Conservation (phyloP, 2,329 filamentous ascomycete genomes). For the Colletotrichum sp. region DNA sequence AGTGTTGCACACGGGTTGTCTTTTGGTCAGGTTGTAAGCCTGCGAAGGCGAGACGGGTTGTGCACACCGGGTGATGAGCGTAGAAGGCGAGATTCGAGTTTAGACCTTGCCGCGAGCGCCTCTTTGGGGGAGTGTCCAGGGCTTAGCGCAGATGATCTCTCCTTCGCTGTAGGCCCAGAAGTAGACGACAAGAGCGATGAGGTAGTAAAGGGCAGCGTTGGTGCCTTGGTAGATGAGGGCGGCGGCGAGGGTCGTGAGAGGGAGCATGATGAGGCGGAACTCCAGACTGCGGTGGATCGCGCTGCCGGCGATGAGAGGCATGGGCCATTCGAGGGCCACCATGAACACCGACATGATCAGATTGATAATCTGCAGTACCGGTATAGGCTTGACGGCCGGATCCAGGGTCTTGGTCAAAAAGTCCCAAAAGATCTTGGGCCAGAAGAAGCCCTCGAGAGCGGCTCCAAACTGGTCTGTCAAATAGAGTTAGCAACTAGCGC, state of each 20-base stretch:
- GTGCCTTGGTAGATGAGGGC: slow-evolving; percentile 90
- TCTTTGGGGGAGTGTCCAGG: slow-evolving; percentile 72
- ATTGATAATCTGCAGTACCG: slow-evolving; percentile 89
- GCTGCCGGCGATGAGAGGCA: slow-evolving; percentile 78
- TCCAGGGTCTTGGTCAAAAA: slow-evolving; percentile 93
- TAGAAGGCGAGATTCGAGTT: background rate
- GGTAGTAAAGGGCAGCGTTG: slow-evolving; percentile 90
- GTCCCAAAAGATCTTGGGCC: slow-evolving; percentile 99
- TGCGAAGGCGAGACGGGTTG: slow-evolving; percentile 2
- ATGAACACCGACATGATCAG: slow-evolving; percentile 79
- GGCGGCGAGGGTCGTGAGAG: slow-evolving; percentile 76
- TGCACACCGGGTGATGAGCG: background rate
- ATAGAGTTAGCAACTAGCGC: slow-evolving; percentile 28
- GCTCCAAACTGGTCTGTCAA: slow-evolving; percentile 82
- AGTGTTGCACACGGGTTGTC: background rate
- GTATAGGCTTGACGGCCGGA: slow-evolving; percentile 83
- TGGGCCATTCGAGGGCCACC: slow-evolving; percentile 90
- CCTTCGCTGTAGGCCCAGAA: slow-evolving; percentile 98
- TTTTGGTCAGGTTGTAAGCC: background rate
- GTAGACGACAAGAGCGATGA: slow-evolving; percentile 84
- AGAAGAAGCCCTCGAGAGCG: slow-evolving; percentile 89
- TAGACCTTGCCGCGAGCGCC: slow-evolving; percentile 30
- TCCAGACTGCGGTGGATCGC: slow-evolving; percentile 87
- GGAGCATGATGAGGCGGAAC: slow-evolving; percentile 81
- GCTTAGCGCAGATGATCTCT: slow-evolving; percentile 76